Conservation (phyloP, 2,329 filamentous ascomycete genomes). For the Fusarium brachygibbosum region DNA sequence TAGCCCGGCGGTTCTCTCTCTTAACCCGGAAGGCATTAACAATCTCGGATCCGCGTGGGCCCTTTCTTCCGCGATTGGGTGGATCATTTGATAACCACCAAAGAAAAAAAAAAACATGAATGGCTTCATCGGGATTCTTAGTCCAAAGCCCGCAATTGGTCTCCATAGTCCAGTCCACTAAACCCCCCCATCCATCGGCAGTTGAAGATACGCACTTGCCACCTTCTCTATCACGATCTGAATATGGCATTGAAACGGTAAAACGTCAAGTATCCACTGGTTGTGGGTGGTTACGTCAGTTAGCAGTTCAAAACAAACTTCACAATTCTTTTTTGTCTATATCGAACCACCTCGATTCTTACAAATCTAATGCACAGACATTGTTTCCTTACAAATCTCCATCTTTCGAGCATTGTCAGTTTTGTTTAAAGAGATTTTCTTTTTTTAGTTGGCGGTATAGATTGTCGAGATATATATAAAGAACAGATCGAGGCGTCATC, state of each 20-base stretch:
- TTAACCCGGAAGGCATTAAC: conserved; percentile 20
- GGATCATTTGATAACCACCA: too few species aligned
- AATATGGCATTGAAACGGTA: neutral
- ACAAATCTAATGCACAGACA: conserved; percentile 39
- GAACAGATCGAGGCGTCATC: neutral
- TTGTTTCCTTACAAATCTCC: conserved; percentile 26
- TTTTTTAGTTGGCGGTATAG: neutral
- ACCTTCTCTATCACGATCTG: conserved; percentile 13
- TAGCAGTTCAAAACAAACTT: neutral
- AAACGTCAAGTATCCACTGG: conserved; percentile 32
- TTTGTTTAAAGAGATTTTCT: neutral
- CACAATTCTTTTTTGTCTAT: too few species aligned
- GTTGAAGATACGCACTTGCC: conserved; percentile 15
- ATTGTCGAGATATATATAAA: conserved; percentile 20
- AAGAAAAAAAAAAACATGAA: conserved; percentile 6
- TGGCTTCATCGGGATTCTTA: conserved; percentile 33
- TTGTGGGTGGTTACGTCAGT: conserved; percentile 33
- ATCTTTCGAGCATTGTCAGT: conserved; percentile 12
- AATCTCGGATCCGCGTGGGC: conserved; percentile 31
- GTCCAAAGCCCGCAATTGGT: conserved; percentile 30
- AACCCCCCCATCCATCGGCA: conserved; percentile 8
- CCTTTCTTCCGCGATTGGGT: neutral
- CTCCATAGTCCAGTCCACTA: neutral
- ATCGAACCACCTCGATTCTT: conserved; percentile 13
- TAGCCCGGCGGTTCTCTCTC: conserved; percentile 9